phyloP scores from a whole-genome alignment of 805 yeast species.

The Maudiozyma serrabonitensis region DNA sequence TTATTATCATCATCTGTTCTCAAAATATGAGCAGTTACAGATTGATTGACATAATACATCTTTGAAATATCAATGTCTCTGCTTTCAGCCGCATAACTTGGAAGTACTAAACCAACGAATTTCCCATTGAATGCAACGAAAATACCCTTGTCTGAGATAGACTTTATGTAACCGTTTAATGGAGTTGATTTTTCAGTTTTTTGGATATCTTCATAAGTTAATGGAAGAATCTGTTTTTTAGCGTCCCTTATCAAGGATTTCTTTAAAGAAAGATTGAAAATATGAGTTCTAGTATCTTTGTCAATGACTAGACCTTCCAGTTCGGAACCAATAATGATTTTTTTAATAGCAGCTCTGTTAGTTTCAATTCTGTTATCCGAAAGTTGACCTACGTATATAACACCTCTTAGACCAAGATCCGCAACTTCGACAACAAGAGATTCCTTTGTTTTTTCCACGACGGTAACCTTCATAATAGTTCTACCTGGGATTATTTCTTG shows the following conservation, averaged over 20 bases:
- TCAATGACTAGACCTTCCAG: slow-evolving; percentile 57
- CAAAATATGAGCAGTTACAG: slow-evolving; percentile 58
- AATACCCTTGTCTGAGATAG: slow-evolving; percentile 70
- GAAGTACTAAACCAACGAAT: slow-evolving; percentile 74
- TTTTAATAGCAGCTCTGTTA: slow-evolving; percentile 55
- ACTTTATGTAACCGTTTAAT: slow-evolving; percentile 67
- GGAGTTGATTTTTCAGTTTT: slow-evolving; percentile 32
- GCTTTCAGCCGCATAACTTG: slow-evolving; percentile 55
- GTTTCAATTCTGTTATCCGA: slow-evolving; percentile 70
- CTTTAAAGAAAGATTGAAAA: slow-evolving; percentile 57
- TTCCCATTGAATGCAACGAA: slow-evolving; percentile 75
- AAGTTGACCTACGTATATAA: slow-evolving; percentile 63
- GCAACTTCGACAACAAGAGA: slow-evolving; percentile 55
- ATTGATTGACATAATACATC: slow-evolving; percentile 54
- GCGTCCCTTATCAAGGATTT: slow-evolving; percentile 60
- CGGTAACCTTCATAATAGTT: slow-evolving; percentile 45
- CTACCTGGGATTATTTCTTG: slow-evolving; percentile 48
- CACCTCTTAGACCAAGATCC: slow-evolving; percentile 50
- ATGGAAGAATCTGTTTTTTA: slow-evolving; percentile 43
- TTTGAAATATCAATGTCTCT: slow-evolving; percentile 44
- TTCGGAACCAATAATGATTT: slow-evolving; percentile 49
- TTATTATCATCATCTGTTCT: slow-evolving; percentile 58
- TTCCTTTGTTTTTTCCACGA: slow-evolving; percentile 71
- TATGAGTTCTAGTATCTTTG: slow-evolving; percentile 50
- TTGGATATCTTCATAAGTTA: slow-evolving; percentile 46